Evolutionary conservation across 2,329 filamentous ascomycete genomes (phyloP).

Genomic region (Diaporthe aspalathi): DNA sequence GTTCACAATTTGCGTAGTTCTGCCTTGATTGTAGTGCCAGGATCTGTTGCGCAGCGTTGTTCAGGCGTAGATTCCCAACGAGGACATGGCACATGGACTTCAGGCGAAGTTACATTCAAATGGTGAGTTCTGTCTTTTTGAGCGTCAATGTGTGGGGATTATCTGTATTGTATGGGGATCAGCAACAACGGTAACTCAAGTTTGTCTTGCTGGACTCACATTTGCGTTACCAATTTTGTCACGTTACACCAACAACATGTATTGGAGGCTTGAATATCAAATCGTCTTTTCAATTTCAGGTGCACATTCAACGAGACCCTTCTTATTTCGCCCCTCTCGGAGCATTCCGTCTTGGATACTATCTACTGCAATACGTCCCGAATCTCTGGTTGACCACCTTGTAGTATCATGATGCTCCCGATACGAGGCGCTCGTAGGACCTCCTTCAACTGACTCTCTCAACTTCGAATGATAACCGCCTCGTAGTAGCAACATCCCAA

Average conservation of each 20-base stretch:
- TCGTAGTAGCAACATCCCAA: slow-evolving; percentile 7
- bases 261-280: background rate
- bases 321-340: background rate
- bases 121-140: background rate
- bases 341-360: background rate
- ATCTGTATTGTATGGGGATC: no score
- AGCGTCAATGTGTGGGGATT: background rate
- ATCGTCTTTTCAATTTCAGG: background rate
- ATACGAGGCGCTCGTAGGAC: background rate
- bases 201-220: no score
- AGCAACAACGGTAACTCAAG: no score
- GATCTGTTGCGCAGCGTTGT: background rate
- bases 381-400: background rate
- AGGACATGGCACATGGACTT: background rate
- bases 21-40: background rate
- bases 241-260: no score
- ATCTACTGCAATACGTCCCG: background rate
- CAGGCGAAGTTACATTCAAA: background rate
- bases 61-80: background rate
- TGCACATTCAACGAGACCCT: background rate
- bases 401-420: background rate
- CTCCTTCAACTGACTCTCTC: background rate
- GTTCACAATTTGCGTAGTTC: background rate
- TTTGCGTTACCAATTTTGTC: no score
- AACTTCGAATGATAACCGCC: slow-evolving; percentile 10